Percentiles rank a stretch among this genome's conserved stretches.
Conservation (phyloP, 1,139 yeast genomes). For the Pichiaceae sp. region DNA sequence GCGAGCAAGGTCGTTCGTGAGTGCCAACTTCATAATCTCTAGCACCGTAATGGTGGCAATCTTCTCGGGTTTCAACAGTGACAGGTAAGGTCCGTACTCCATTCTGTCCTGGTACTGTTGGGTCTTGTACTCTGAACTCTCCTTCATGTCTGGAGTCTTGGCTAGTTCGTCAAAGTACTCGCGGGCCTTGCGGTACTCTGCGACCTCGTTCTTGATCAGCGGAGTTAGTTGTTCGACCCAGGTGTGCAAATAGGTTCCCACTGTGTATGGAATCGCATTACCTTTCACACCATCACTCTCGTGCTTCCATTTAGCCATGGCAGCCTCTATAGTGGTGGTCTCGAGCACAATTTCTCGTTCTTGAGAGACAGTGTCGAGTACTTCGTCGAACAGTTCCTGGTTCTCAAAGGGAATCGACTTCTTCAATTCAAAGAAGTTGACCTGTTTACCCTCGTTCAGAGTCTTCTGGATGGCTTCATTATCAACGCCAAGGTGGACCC, state of each 20-base stretch:
- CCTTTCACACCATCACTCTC: conserved; percentile 64
- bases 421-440: conserved; percentile 63
- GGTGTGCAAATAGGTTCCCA: conserved; percentile 70
- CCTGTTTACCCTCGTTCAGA: conserved; percentile 19
- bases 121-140: conserved; percentile 25
- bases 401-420: conserved; percentile 44
- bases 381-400: conserved; percentile 47
- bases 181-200: conserved; percentile 35
- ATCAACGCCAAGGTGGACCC: conserved; percentile 27
- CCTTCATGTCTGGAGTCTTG: conserved; percentile 5
- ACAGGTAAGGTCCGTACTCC: conserved; percentile 73
- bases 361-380: conserved; percentile 60
- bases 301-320: conserved; percentile 81
- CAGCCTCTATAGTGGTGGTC: conserved; percentile 73
- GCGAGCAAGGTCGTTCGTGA: conserved; percentile 70
- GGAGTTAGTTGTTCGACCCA: conserved; percentile 72
- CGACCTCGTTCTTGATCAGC: conserved; percentile 56
- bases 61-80: conserved; percentile 66
- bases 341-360: conserved; percentile 74
- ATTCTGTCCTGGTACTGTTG: conserved; percentile 42
- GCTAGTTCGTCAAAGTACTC: conserved; percentile 15
- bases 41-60: conserved; percentile 78
- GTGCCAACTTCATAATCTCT: conserved; percentile 60
- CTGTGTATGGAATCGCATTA: conserved; percentile 40
- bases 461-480: conserved; percentile 22